Evolutionary conservation across 2,329 filamentous ascomycete genomes (phyloP), one percentile per base, ranked within the genome.

Genomic region (Aspergillus ustus): DNA sequence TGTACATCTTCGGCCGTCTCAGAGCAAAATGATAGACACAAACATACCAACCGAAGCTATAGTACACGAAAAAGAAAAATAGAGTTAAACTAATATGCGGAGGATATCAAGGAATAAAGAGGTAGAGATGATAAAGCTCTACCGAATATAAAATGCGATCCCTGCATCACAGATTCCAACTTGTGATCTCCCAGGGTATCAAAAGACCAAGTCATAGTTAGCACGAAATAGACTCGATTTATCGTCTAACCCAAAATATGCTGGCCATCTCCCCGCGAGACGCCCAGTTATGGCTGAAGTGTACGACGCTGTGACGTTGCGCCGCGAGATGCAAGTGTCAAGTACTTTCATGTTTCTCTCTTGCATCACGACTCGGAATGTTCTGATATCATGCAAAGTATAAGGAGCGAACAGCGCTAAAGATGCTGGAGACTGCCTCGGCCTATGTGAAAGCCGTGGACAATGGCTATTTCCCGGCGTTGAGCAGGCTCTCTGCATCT

Each of bases 401-500:
- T 11, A 29, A 43, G 15, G 13, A n/a, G 28, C 4, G 28, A 15
- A 40, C 34, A 40, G 34, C 5, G 34, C 15, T 2, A 15, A 40
- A 40, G 34, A 13, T 40, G 34, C 34, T 5, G 15, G 34, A 40
- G 34, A 15, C 34, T 40, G 34, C 1, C 5, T 45, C 46, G 44
- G 31, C 29, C 43, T 48, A 17, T 51, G 52, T 29, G 31, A 43
- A 60, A 37, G 13, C 25, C 25, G 44, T 68, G 55, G 29, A 64
- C 48, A 61, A 40, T 60, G 57, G 56, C 62, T 40, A 68, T 63
- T 68, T 67, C 66, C 78, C 81, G 44, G 81, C 80, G 71, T 91
- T 88, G 70, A 94, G 84, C 82, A 93, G 84, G 73, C 87, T 88
- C 79, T 92, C 91, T 59, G 89, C 89, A 80, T 97, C 93, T 66